phyloP scores from a whole-genome alignment of 148 eudicot species.

The Limonium bicolor region DNA sequence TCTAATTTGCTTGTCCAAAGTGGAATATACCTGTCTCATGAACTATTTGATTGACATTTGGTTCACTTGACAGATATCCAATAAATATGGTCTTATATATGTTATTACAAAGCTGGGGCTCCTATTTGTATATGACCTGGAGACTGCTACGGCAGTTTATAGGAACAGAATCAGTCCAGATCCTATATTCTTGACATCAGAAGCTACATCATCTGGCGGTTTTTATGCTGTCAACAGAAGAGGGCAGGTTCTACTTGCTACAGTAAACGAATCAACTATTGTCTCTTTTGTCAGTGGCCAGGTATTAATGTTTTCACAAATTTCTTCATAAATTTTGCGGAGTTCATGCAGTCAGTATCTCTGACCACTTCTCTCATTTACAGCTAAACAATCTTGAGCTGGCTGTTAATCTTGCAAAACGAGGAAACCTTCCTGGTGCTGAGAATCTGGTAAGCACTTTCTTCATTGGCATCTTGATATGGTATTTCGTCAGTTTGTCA shows the following conservation, averaged over 20 bases:
- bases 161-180: constrained; percentile 73
- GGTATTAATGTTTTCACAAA: constrained; percentile 17
- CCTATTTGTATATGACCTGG: constrained; percentile 65
- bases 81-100: constrained; percentile 53
- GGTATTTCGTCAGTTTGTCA: too few species aligned
- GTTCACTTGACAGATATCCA: constrained; percentile 39
- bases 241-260: constrained; percentile 71
- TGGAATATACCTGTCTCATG: background rate
- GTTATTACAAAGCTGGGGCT: constrained; percentile 75
- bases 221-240: constrained; percentile 71
- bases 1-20: background rate
- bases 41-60: background rate
- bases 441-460: constrained; percentile 41
- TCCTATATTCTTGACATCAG: constrained; percentile 63
- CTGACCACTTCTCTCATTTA: too few species aligned
- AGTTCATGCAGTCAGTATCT: too few species aligned
- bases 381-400: constrained; percentile 78
- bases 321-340: background rate
- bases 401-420: constrained; percentile 72
- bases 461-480: background rate
- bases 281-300: constrained; percentile 69
- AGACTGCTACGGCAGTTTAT: constrained; percentile 68
- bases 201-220: constrained; percentile 70
- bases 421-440: constrained; percentile 83
- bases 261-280: constrained; percentile 59